Base-by-base conservation (phyloP, 1,284 basidiomycete genomes). In the Gymnopus androsaceus region DNA sequence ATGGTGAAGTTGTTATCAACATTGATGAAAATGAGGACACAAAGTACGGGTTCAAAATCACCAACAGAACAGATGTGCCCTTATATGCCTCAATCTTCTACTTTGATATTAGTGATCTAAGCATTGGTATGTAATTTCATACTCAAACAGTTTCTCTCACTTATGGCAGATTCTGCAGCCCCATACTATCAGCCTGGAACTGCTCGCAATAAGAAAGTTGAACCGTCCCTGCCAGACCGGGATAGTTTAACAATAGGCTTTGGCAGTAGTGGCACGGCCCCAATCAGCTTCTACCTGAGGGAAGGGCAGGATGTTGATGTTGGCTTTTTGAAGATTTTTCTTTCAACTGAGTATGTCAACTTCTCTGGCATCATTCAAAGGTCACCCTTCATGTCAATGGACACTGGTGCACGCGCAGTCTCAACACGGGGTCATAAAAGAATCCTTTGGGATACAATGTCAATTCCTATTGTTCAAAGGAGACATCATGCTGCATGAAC, bases 311-410 rank as follows among this genome's bases (percentile, higher is more conserved):
- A 54, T 34, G 28, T 61, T 23, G 61, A 62, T 34, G 48, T 63
- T 15, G 59, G 61, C 6, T 62, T 54, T 33, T 37, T 63, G 19
- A 62, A 62, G 40, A 14, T 62, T 9, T 62, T 60, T 47, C 17
- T 63, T 28, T 55, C 62, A 19, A 58, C 58, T 11, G 23, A 55
- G 14, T 49, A 54, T 41, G 44, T 58, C 11, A 56, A 60, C 42
- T 56, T 33, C 19, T 40, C 40, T 7, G 33, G 38, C n/a, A 31
- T 60, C 23, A n/a, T 23, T 14, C 59, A 60, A 28, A 17, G 21
- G 6, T 49, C 51, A 15, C 58, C 58, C 3, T 56, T 59, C 47
- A n/a, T n/a, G n/a, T n/a, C n/a, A n/a, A 31, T 46, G 8, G 11
- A 38, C 8, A 17, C 23, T n/a, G 4, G 38, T 25, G 5, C n/a